Evolutionary conservation across 495 filamentous ascomycete species (phyloP), one percentile per base, ranked within the genome.

Genomic region (Lophium mytilinum): DNA sequence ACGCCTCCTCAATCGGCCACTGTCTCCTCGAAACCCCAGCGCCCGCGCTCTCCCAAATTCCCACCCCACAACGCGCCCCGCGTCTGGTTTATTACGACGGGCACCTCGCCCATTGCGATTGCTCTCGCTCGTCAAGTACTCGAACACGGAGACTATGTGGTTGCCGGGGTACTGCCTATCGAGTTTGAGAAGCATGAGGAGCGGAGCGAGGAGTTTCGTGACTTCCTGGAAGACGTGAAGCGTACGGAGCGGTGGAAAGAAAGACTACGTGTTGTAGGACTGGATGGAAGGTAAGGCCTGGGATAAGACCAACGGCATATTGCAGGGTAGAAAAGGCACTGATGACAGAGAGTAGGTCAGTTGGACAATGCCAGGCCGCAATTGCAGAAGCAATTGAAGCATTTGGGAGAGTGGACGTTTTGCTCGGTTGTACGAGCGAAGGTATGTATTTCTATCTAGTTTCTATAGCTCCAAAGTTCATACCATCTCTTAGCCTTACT

Each of bases 81-180:
- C 55, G 86, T 89, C 69, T 97, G 93, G 91, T 85, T 96, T 66
- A 77, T 97, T 55, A 95, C 90, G 24, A 85, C 87, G 46, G 84
- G 86, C 17, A 77, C 88, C 60, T 87, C 87, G 50, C 89, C 91
- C n/a, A 80, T 95, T 64, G 83, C 82, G 46, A 80, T 85, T 47
- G 76, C 78, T 37, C 77, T 92, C 60, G 82, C 87, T 46, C 80
- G 86, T 45, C 82, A 88, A 64, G 75, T 89, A 49, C 83, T 96
- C 41, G 81, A 78, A 18, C 89, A 96, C 72, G 89, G 93, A 42
- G 93, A 96, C 69, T 87, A 80, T 66, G 86, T 90, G 18, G 82
- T 90, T 15, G 84, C 88, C 24, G 90, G 90, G 45, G 74, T 94
- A 19, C 80, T 81, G 19, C 82, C 87, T 15, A 39, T 55, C 15